Conservation (phyloP, 495 filamentous ascomycete genomes). For the Penicillium alfredii region DNA sequence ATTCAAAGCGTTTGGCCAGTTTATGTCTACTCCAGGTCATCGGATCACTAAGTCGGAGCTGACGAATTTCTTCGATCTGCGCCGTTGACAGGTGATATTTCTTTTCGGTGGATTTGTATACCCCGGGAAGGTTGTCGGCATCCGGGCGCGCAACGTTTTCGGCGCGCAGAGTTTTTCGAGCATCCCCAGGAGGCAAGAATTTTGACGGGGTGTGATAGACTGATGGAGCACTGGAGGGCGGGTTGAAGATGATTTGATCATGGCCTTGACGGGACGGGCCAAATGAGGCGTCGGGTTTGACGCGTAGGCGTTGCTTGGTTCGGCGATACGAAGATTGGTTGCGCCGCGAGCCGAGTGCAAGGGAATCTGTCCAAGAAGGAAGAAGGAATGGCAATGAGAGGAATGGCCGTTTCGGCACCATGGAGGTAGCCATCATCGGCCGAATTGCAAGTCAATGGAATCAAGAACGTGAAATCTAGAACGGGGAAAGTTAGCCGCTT, state of each 20-base stretch:
- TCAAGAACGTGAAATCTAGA: conserved; percentile 1
- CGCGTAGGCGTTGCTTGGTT: conserved; percentile 63
- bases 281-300: conserved; percentile 71
- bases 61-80: conserved; percentile 75
- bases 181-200: conserved; percentile 79
- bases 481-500: not conserved
- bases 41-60: conserved; percentile 61
- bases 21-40: conserved; percentile 62
- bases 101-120: conserved; percentile 48
- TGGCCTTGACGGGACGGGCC: conserved; percentile 38
- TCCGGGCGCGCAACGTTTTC: conserved; percentile 17
- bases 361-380: conserved; percentile 32
- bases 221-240: conserved; percentile 75
- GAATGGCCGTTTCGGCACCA: conserved; percentile 33
- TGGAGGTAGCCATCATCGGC: conserved; percentile 29
- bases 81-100: conserved; percentile 70
- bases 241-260: conserved; percentile 86
- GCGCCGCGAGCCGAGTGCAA: conserved; percentile 35
- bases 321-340: conserved; percentile 66
- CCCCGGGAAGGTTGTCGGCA: conserved; percentile 46
- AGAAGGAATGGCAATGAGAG: conserved; percentile 39
- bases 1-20: conserved; percentile 71
- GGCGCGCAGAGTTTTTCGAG: conserved; percentile 53
- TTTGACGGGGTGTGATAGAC: conserved; percentile 82
- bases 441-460: conserved; percentile 6